Evolutionary conservation across 2,329 filamentous ascomycete genomes (phyloP), one percentile per base, ranked within the genome.

Genomic region (Massarina eburnea): DNA sequence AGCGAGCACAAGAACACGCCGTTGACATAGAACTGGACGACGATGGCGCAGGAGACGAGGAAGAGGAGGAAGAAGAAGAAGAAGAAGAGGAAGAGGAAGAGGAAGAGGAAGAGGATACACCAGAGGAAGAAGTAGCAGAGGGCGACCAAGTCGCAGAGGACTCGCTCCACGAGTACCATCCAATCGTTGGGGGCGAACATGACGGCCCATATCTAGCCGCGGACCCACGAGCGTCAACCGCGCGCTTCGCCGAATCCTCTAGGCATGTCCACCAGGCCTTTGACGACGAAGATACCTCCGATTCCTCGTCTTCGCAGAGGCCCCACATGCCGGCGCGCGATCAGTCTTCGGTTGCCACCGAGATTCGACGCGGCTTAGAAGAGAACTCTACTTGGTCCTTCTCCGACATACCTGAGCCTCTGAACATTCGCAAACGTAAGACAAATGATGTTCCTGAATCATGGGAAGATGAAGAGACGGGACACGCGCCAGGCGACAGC

Each of bases 321-420:
- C 76, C 76, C 10, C 66, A 63, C n/a, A 74, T 79, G 71, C 75
- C 75, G 20, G 57, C 66, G 14, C 66, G 76, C 46, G 72, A 75
- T 41, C 67, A 64, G 14, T 72, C 73, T 3, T 77, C 71, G 26
- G 65, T 73, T 46, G 77, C 76, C 3, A 73, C 73, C 3, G 71
- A 74, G 39, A 76, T 80, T 33, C 73, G 71, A 40, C 71, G 76
- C 8, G 62, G 66, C 19, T 55, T 79, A 8, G 76, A 78, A 59
- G 77, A 79, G 57, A 52, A 51, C 30, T 55, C 55, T 21, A 48
- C 61, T 4, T 69, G 64, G 66, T 65, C 64, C 1, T 67, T 67
- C 36, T 58, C 56, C 3, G 59, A 55, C 35, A 45, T 58, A 18
- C 54, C 57, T n/a, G 41, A 54, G 6, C 18, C 46, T n/a, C 24